Evolutionary conservation across 2,329 filamentous ascomycete species (phyloP).

Genomic region (Aaosphaeria arxii): DNA sequence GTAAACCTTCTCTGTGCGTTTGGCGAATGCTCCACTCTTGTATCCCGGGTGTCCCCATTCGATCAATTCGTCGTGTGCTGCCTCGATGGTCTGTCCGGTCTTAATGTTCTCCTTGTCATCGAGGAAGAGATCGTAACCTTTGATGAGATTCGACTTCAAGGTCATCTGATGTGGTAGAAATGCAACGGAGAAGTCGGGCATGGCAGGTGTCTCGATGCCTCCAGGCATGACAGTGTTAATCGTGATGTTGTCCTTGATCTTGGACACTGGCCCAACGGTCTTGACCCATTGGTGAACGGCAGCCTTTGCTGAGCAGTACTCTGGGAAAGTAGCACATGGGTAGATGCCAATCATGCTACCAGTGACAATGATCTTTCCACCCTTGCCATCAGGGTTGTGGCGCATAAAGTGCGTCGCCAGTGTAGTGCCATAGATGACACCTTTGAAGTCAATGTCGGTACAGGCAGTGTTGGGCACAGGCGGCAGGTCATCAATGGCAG

Average conservation of each 20-base stretch:
- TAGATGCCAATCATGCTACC: conserved; percentile 44
- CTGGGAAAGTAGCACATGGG: conserved; percentile 45
- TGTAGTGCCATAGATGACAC: conserved; percentile 48
- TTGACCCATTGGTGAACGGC: conserved; percentile 35
- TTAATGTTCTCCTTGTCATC: conserved; percentile 37
- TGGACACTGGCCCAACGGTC: conserved; percentile 11
- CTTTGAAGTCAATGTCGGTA: conserved; percentile 51
- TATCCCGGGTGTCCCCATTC: conserved; percentile 35
- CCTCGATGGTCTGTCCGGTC: conserved; percentile 44
- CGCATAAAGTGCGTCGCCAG: conserved; percentile 55
- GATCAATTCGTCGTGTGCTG: conserved; percentile 39
- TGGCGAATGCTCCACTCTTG: conserved; percentile 41
- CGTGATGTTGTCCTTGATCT: conserved; percentile 46
- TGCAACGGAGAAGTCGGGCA: conserved; percentile 36
- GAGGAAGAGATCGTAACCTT: conserved; percentile 45
- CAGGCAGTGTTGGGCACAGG: conserved; percentile 43
- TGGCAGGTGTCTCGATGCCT: conserved; percentile 41
- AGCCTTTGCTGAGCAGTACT: conserved; percentile 53
- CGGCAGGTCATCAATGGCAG: conserved; percentile 32
- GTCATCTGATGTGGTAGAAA: conserved; percentile 30
- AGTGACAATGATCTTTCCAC: conserved; percentile 46
- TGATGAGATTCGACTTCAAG: conserved; percentile 42
- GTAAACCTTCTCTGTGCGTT: conserved; percentile 45
- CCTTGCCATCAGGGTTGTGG: conserved; percentile 41
- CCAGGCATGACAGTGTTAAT: conserved; percentile 51